Evolutionary conservation across 257 asterid genomes (phyloP).

Genomic region (Solanum stenotomum): DNA sequence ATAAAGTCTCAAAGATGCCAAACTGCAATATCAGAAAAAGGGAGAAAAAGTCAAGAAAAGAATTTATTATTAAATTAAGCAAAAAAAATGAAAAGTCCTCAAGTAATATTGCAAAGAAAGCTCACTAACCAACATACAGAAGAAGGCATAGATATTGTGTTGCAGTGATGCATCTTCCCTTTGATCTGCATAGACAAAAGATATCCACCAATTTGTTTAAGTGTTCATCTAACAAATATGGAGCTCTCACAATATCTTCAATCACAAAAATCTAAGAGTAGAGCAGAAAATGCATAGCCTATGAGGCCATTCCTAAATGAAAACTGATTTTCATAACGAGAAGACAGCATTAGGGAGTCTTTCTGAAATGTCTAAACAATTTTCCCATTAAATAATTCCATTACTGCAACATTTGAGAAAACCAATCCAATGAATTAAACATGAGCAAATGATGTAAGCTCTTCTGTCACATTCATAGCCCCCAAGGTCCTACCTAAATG

Average conservation of each 20-base stretch:
- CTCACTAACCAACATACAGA: slow-evolving; percentile 73
- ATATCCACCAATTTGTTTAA: not conserved
- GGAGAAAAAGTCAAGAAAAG: not conserved
- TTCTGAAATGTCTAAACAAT: not conserved
- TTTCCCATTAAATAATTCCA: not conserved
- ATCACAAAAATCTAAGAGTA: not conserved
- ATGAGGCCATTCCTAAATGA: not conserved
- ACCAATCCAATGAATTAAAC: not conserved
- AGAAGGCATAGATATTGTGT: slow-evolving; percentile 54
- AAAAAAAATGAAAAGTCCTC: not conserved
- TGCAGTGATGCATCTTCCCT: slow-evolving; percentile 11
- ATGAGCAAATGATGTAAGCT: not conserved
- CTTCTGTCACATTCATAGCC: not conserved
- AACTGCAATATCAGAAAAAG: slow-evolving; percentile 34
- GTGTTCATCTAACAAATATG: not conserved
- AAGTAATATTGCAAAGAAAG: not conserved
- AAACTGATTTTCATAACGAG: not conserved
- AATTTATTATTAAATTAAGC: not conserved
- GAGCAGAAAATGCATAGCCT: not conserved
- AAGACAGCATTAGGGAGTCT: not conserved
- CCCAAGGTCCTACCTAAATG: not conserved
- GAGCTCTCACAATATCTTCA: not conserved
- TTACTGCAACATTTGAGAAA: not conserved
- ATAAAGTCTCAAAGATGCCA: slow-evolving; percentile 50
- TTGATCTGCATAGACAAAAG: slow-evolving; percentile 40